Evolutionary conservation across 2,329 filamentous ascomycete species (phyloP).

Genomic region (Parastagonospora nodorum): DNA sequence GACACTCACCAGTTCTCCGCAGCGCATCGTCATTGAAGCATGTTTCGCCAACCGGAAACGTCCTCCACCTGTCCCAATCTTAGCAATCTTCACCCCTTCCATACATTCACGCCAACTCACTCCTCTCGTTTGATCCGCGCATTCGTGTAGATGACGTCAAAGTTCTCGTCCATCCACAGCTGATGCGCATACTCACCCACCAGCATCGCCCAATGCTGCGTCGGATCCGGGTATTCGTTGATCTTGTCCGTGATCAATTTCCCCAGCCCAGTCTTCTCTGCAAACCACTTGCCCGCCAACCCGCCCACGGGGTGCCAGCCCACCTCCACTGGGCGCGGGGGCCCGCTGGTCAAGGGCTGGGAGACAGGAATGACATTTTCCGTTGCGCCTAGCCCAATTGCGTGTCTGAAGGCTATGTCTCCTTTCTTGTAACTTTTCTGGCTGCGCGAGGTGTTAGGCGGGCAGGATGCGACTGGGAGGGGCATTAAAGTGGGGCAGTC

Average conservation of each 20-base stretch:
- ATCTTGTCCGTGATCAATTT: conserved; percentile 62
- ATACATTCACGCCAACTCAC: neutral
- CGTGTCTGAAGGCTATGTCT: conserved; percentile 50
- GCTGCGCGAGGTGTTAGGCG: conserved; percentile 6
- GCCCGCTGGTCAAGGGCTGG: conserved; percentile 46
- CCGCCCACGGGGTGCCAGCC: conserved; percentile 66
- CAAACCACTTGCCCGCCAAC: conserved; percentile 63
- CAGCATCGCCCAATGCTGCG: conserved; percentile 65
- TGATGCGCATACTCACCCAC: conserved; percentile 62
- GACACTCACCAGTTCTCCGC: conserved; percentile 9
- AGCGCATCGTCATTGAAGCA: conserved; percentile 16
- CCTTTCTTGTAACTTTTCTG: conserved; percentile 37
- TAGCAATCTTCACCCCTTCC: neutral
- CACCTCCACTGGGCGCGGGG: conserved; percentile 55
- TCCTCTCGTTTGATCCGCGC: conserved; percentile 10
- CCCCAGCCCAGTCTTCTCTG: conserved; percentile 60
- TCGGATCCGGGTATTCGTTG: conserved; percentile 62
- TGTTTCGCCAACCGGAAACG: conserved; percentile 14
- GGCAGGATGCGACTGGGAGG: neutral
- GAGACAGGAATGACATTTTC: conserved; percentile 53
- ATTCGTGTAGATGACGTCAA: conserved; percentile 64
- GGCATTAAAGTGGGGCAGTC: neutral
- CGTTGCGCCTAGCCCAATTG: conserved; percentile 52
- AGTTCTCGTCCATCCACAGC: conserved; percentile 65
- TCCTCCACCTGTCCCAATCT: conserved; percentile 6